These are phyloP conservation scores for Rhododendron ferrugineum DNA, from an alignment of 148 eudicot genomes.

Conservation along the genomic window DNA sequence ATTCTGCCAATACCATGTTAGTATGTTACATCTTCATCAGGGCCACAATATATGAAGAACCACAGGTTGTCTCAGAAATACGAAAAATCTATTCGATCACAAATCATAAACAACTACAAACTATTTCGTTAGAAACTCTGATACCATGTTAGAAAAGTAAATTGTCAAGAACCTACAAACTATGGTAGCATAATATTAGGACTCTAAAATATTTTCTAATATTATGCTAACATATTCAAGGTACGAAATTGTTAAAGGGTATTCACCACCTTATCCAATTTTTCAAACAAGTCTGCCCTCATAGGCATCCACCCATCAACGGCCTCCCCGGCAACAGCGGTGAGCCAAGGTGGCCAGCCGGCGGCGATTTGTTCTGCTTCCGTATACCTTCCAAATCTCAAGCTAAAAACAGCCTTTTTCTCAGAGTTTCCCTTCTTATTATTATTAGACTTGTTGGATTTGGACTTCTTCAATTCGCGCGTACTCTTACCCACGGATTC, in stretches of 20 bases:
- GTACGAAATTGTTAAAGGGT: conserved; percentile 3
- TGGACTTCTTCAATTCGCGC: conserved; percentile 12
- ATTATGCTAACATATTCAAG: neutral
- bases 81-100: neutral
- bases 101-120: neutral
- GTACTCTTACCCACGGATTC: neutral
- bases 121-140: neutral
- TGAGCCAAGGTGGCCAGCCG: conserved; percentile 76
- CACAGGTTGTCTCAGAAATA: neutral
- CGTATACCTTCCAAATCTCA: conserved; percentile 47
- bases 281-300: conserved; percentile 52
- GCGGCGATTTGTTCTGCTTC: conserved; percentile 56
- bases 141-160: neutral
- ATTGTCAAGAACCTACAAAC: neutral
- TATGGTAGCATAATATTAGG: neutral
- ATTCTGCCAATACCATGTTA: neutral
- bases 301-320: conserved; percentile 72
- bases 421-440: conserved; percentile 13
- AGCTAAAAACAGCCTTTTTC: conserved; percentile 30
- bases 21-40: neutral
- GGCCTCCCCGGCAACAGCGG: conserved; percentile 61
- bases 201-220: no score
- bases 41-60: neutral
- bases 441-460: neutral
- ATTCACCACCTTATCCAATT: conserved; percentile 54